phyloP scores from a whole-genome alignment of 2,329 filamentous ascomycete species.

The Exophiala spinifera region DNA sequence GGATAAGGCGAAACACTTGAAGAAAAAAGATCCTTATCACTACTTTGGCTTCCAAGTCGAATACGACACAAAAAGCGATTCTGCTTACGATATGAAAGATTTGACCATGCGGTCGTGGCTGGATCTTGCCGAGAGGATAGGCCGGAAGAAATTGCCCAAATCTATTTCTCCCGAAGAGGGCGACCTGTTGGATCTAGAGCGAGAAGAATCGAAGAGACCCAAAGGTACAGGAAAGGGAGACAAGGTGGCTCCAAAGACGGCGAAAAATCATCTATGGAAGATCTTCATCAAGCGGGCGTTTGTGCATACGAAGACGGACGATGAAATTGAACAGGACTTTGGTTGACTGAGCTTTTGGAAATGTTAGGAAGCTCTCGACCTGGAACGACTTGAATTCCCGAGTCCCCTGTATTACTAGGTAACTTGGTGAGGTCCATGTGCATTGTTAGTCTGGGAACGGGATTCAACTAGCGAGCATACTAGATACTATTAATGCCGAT shows the following conservation, averaged over 20 bases:
- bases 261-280: conserved; percentile 29
- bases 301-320: conserved; percentile 28
- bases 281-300: conserved; percentile 29
- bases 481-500: not conserved
- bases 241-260: conserved; percentile 37
- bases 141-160: conserved; percentile 5
- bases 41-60: conserved; percentile 75
- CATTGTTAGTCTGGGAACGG: too few species aligned
- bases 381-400: too few species aligned
- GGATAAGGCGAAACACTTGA: conserved; percentile 23
- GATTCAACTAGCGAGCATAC: too few species aligned
- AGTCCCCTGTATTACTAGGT: too few species aligned
- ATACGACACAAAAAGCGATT: conserved; percentile 78
- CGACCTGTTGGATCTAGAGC: too few species aligned
- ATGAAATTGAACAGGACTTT: conserved; percentile 30
- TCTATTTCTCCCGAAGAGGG: not conserved
- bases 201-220: not conserved
- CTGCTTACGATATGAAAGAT: conserved; percentile 71
- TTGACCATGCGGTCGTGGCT: conserved; percentile 81
- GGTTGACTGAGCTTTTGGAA: too few species aligned
- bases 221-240: conserved; percentile 19
- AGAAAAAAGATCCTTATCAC: conserved; percentile 46
- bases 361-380: too few species aligned
- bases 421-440: too few species aligned
- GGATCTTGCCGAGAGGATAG: conserved; percentile 65